A percentile compares a stretch with the other conserved stretches of the same genome.
Conservation (phyloP, 257 asterid species). For the Solanum verrucosum region DNA sequence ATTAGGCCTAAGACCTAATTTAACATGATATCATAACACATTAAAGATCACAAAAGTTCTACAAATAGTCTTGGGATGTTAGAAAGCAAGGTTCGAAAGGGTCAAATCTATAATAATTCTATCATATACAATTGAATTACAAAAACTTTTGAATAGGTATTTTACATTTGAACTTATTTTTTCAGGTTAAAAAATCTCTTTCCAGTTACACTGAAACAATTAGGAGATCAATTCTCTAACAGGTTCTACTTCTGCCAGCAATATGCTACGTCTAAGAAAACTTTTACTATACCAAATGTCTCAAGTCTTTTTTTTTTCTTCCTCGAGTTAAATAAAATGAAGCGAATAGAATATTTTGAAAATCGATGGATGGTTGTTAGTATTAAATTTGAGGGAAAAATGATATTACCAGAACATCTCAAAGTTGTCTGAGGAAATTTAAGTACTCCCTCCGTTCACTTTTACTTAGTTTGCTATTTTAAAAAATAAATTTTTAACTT, state of each 20-base stretch:
- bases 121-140: too few relatives aligned
- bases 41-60: background rate
- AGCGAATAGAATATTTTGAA: background rate
- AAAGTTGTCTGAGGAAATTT: too few relatives aligned
- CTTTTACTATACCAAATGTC: background rate
- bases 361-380: background rate
- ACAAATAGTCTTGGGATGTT: too few relatives aligned
- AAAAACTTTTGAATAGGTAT: too few relatives aligned
- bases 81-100: background rate
- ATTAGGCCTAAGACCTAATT: too few relatives aligned
- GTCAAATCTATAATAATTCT: background rate
- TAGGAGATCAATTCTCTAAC: background rate
- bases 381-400: background rate
- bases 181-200: background rate
- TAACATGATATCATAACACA: background rate
- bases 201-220: background rate
- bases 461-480: too few relatives aligned
- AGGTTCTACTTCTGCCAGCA: too few relatives aligned
- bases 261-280: too few relatives aligned
- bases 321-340: background rate
- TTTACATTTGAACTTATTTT: too few relatives aligned
- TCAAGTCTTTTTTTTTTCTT: background rate
- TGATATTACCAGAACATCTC: background rate
- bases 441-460: too few relatives aligned
- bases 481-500: too few relatives aligned